phyloP scores from a whole-genome alignment of 164 flowering plant species.

The Berberis thunbergii region DNA sequence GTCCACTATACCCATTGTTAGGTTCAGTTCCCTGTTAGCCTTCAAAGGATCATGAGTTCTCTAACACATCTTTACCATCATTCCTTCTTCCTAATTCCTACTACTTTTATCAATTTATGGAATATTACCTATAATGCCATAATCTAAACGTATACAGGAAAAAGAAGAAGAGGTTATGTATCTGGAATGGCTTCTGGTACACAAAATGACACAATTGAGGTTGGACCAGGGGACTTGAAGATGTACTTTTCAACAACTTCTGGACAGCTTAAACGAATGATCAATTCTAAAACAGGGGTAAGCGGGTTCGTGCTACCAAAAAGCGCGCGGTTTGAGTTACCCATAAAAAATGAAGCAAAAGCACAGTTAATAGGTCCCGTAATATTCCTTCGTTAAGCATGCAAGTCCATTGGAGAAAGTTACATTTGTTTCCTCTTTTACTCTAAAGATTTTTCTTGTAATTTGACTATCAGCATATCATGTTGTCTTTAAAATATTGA shows the following conservation, averaged over 20 bases:
- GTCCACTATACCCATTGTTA: no score
- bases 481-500: no score
- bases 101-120: background rate
- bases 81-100: background rate
- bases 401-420: no score
- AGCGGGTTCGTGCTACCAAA: constrained; percentile 5
- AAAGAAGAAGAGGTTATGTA: constrained; percentile 11
- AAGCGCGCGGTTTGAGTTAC: background rate
- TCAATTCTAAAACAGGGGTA: constrained; percentile 60
- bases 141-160: constrained; percentile 18
- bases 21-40: no score
- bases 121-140: no score
- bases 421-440: no score
- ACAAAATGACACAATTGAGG: constrained; percentile 42
- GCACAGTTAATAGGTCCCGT: background rate
- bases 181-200: constrained; percentile 13
- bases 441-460: no score
- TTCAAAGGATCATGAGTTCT: no score
- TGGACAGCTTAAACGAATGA: constrained; percentile 59
- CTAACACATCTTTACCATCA: background rate
- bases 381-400: no score
- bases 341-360: background rate
- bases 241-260: constrained; percentile 55
- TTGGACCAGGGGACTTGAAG: constrained; percentile 77
- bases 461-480: no score